Conservation (phyloP, 23 red algal species). For the Agarophyton chilense region DNA sequence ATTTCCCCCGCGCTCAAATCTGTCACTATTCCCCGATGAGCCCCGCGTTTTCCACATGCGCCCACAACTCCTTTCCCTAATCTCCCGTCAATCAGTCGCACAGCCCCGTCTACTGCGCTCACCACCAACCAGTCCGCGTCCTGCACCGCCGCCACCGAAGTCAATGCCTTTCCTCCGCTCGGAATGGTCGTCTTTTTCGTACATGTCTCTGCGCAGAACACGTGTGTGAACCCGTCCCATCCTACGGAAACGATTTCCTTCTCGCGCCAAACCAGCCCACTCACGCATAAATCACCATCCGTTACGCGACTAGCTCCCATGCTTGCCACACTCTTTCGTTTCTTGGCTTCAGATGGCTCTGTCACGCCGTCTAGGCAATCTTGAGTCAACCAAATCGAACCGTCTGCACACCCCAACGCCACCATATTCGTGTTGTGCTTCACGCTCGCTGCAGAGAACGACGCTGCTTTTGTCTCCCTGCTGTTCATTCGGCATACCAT, state of each 20-base stretch:
- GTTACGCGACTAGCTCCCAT: slow-evolving; percentile 9
- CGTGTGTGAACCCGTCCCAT: slow-evolving; percentile 56
- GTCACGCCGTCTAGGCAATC: not conserved
- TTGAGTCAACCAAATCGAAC: slow-evolving; percentile 60
- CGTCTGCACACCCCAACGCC: slow-evolving; percentile 46
- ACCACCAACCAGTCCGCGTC: slow-evolving; percentile 23
- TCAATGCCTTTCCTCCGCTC: slow-evolving; percentile 63
- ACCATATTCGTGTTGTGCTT: not conserved
- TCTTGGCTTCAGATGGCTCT: not conserved
- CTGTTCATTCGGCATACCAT: slow-evolving; percentile 2
- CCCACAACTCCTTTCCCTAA: slow-evolving; percentile 53
- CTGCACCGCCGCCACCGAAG: slow-evolving; percentile 22
- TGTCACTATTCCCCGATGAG: slow-evolving; percentile 61
- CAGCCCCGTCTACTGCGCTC: slow-evolving; percentile 54
- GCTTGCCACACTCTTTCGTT: not conserved
- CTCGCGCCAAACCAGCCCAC: slow-evolving; percentile 44
- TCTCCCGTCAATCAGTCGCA: slow-evolving; percentile 60
- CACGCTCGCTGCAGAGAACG: slow-evolving; percentile 14
- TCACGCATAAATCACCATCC: slow-evolving; percentile 27
- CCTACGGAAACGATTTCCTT: slow-evolving; percentile 37
- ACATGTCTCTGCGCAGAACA: slow-evolving; percentile 53
- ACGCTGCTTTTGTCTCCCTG: slow-evolving; percentile 26
- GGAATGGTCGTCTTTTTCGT: slow-evolving; percentile 53
- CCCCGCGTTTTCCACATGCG: slow-evolving; percentile 40
- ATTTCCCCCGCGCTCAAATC: slow-evolving; percentile 1